Evolutionary conservation across 2,329 filamentous ascomycete species (phyloP).

Genomic region (Cladosporium halotolerans): DNA sequence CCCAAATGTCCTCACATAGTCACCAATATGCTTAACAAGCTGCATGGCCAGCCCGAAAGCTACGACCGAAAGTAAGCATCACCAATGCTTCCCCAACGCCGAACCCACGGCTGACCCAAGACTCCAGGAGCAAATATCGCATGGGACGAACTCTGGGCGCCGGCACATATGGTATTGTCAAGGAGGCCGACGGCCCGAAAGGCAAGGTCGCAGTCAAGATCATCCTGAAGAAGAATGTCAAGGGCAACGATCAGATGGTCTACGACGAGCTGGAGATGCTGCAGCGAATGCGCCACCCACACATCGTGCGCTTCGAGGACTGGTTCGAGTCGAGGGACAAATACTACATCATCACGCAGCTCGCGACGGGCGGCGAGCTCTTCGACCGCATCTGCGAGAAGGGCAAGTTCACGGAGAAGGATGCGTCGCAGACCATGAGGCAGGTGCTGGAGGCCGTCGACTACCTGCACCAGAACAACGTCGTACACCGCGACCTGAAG

Average conservation of each 20-base stretch:
- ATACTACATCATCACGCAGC: slow-evolving; percentile 97
- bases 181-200: slow-evolving; percentile 78
- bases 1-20: slow-evolving; percentile 47
- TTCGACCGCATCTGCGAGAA: slow-evolving; percentile 98
- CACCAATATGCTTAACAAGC: slow-evolving; percentile 85
- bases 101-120: slow-evolving; percentile 39
- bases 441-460: slow-evolving; percentile 89
- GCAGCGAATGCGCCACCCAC: slow-evolving; percentile 81
- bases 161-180: slow-evolving; percentile 95
- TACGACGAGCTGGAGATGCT: slow-evolving; percentile 95
- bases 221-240: slow-evolving; percentile 98
- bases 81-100: slow-evolving; percentile 33
- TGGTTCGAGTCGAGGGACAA: slow-evolving; percentile 99
- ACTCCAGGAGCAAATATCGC: slow-evolving; percentile 61
- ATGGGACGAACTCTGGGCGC: slow-evolving; percentile 93
- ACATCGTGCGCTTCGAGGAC: slow-evolving; percentile 95
- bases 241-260: slow-evolving; percentile 97
- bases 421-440: slow-evolving; percentile 89
- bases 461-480: slow-evolving; percentile 89
- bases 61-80: slow-evolving; percentile 82
- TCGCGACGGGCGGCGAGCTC: slow-evolving; percentile 90
- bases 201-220: slow-evolving; percentile 97
- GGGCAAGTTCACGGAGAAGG: slow-evolving; percentile 97
- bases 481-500: slow-evolving; percentile 96
- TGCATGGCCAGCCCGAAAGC: slow-evolving; percentile 92